Conservation (phyloP, 176 grass and related monocot genomes). For the Eremochloa ophiuroides region DNA sequence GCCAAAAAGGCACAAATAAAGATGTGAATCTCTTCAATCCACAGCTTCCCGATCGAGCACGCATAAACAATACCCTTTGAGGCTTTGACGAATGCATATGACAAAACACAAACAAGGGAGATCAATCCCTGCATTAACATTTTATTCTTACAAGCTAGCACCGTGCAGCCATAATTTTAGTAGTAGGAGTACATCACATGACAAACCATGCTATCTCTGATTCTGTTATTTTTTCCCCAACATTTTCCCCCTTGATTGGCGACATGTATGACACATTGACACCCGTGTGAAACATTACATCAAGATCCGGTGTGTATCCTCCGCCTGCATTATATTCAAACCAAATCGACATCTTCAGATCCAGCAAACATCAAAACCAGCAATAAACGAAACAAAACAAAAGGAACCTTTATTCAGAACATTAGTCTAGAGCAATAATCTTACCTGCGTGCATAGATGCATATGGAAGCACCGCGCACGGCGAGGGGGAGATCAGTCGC, state of each 20-base stretch:
- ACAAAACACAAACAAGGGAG: background rate
- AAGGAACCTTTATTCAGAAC: background rate
- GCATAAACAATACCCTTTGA: background rate
- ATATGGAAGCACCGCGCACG: background rate
- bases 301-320: background rate
- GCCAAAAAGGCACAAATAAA: background rate
- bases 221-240: background rate
- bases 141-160: constrained; percentile 45
- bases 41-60: background rate
- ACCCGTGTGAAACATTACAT: background rate
- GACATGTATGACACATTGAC: background rate
- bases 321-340: constrained; percentile 10
- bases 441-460: background rate
- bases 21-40: background rate
- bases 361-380: background rate
- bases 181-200: background rate
- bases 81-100: background rate
- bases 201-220: background rate
- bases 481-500: constrained; percentile 41
- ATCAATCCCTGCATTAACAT: constrained; percentile 6
- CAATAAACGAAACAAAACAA: background rate
- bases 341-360: background rate
- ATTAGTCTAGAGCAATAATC: too few relatives aligned
- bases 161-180: constrained; percentile 19
- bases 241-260: background rate